Evolutionary conservation across 2,329 filamentous ascomycete species (phyloP), one percentile per base, ranked within the genome.

Genomic region (Grosmannia penicillata): DNA sequence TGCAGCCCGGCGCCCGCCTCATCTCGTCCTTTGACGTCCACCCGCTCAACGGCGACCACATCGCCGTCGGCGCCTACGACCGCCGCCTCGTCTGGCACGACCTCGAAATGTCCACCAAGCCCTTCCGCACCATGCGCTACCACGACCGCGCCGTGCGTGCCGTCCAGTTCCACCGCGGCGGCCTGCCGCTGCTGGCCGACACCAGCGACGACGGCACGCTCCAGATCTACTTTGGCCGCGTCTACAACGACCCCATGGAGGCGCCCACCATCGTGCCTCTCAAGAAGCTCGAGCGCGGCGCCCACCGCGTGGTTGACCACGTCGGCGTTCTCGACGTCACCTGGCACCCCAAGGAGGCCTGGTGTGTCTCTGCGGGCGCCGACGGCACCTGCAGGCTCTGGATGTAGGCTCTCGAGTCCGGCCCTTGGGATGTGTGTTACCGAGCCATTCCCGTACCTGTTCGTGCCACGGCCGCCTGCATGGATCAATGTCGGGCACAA

Each of bases 111-210:
- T 91, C 84, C 1, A 78, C 73, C 45, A 76, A 84, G 36, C 91
- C 91, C 0, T 96, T 93, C 68, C 95, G 95, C 68, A 96, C 89
- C 1, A 78, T 98, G 61, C 75, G 91, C 36, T 98, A 96, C 65
- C 91, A 98, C 62, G 65, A 75, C 44, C 83, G 93, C 59, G 91
- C 91, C 33, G 93, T 98, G 5, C 75, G 93, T 34, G 76, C 80
- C 11, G 91, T 95, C 39, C 78, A 75, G 49, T 98, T 82, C 60
- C 93, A 98, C 60, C 77, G 78, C 41, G 75, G 77, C 43, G 69
- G 72, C 8, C 73, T 70, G 30, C 87, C 91, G 15, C 68, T 98
- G 26, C 96, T 98, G 53, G 91, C 87, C 1, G 89, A 96, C 55
- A 86, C 85, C 17, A 91, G 82, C 56, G 93, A 98, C 55, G 91